Conservation (phyloP, 2,329 filamentous ascomycete species). For the Lasiodiplodia hormozganensis region DNA sequence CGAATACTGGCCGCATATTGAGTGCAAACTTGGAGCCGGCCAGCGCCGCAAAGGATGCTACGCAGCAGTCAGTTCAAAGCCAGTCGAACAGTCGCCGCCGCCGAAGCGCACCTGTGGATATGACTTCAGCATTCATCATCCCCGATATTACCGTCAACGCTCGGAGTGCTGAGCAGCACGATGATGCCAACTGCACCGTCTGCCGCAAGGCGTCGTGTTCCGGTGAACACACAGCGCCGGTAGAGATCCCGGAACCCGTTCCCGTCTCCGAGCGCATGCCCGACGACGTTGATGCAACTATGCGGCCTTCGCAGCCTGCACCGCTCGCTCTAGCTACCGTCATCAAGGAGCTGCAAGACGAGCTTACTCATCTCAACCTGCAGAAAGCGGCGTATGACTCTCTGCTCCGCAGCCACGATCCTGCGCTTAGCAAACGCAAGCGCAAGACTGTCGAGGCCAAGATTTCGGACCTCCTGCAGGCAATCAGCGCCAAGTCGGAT, state of each 20-base stretch:
- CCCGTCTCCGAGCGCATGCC: constrained; percentile 59
- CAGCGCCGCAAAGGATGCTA: constrained; percentile 42
- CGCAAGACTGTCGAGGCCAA: constrained; percentile 66
- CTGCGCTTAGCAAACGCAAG: constrained; percentile 68
- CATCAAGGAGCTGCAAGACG: constrained; percentile 81
- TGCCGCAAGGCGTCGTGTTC: constrained; percentile 55
- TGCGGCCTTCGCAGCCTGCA: constrained; percentile 70
- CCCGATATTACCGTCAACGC: constrained; percentile 65
- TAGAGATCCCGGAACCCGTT: constrained; percentile 54
- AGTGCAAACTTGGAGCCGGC: constrained; percentile 15
- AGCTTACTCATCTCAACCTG: constrained; percentile 77
- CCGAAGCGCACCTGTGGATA: constrained; percentile 57
- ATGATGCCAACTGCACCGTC: constrained; percentile 63
- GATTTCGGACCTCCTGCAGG: constrained; percentile 67
- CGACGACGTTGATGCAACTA: constrained; percentile 64
- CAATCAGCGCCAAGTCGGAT: constrained; percentile 75
- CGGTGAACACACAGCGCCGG: constrained; percentile 39
- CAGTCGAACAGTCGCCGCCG: constrained; percentile 60
- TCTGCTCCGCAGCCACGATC: constrained; percentile 41
- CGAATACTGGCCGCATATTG: constrained; percentile 28
- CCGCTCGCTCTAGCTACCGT: constrained; percentile 79
- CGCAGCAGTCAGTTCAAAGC: constrained; percentile 56
- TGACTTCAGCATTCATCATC: constrained; percentile 70
- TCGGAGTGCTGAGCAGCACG: constrained; percentile 48
- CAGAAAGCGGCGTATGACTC: constrained; percentile 69